phyloP scores from a whole-genome alignment of 768 basidiomycete genomes.

The Fomitopsis pulvina region DNA sequence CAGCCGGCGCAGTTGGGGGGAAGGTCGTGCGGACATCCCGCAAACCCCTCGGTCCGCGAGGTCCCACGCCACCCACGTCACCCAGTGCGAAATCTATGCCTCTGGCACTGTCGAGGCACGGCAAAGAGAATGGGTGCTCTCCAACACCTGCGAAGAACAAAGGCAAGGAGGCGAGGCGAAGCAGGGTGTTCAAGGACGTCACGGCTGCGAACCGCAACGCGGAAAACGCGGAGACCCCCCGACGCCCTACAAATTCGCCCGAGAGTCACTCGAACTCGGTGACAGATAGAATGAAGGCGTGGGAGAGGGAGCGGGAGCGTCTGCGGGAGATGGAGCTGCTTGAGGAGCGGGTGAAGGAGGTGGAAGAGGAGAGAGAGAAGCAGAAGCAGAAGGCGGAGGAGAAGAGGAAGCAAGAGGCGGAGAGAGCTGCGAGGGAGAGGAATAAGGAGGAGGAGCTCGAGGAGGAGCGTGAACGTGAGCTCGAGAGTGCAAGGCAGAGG shows the following conservation, averaged over 20 bases:
- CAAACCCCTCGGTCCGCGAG: constrained; percentile 22
- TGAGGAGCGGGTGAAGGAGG: constrained; percentile 50
- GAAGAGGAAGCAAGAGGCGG: constrained; percentile 19
- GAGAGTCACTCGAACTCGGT: constrained; percentile 20
- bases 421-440: constrained; percentile 16
- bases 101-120: constrained; percentile 3
- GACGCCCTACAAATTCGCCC: background rate
- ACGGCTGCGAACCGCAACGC: constrained; percentile 8
- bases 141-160: constrained; percentile 17
- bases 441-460: constrained; percentile 7
- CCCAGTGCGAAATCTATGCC: constrained; percentile 2
- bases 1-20: background rate
- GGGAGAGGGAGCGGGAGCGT: constrained; percentile 67
- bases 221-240: constrained; percentile 5
- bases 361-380: constrained; percentile 31
- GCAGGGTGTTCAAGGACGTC: constrained; percentile 14
- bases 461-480: constrained; percentile 8
- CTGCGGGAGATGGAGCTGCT: constrained; percentile 62
- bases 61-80: constrained; percentile 18
- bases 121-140: constrained; percentile 13
- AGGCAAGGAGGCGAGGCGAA: constrained; percentile 13
- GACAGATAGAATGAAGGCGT: constrained; percentile 62
- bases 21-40: constrained; percentile 11
- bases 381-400: constrained; percentile 15
- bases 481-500: constrained; percentile 7